Conservation (phyloP, 2,329 filamentous ascomycete species). For the Colletotrichum sp. region DNA sequence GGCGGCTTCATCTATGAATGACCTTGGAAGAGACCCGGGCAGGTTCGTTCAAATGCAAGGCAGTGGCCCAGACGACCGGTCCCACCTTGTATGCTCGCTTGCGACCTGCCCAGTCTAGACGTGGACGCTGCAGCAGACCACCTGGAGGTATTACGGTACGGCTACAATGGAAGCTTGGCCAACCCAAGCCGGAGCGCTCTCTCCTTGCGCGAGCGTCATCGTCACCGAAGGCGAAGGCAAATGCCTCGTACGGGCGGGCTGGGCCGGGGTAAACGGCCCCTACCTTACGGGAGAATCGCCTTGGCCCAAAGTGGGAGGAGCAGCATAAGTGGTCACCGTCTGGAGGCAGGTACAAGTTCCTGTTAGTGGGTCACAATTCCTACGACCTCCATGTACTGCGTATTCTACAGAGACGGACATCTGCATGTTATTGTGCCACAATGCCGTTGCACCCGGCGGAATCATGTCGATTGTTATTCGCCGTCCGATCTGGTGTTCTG, state of each 20-base stretch:
- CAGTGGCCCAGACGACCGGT: background rate
- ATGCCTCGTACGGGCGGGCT: background rate
- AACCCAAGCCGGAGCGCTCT: conserved; percentile 5
- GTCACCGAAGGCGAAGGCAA: conserved; percentile 11
- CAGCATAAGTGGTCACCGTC: background rate
- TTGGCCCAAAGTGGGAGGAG: background rate
- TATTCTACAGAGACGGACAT: background rate
- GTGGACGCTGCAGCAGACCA: background rate
- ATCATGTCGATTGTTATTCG: background rate
- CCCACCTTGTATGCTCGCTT: background rate
- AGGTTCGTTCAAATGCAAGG: background rate
- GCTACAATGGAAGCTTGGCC: background rate
- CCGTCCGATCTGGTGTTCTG: background rate
- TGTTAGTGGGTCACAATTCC: background rate
- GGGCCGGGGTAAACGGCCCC: background rate
- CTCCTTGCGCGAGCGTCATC: conserved; percentile 6
- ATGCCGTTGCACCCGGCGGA: background rate
- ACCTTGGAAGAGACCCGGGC: background rate
- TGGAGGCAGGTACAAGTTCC: background rate
- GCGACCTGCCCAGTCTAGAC: background rate
- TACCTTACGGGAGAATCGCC: background rate
- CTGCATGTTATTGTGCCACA: background rate
- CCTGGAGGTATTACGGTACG: background rate
- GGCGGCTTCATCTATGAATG: background rate
- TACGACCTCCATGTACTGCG: no score